Evolutionary conservation across 129 eudicot genomes (phyloP).

Genomic region (Ambrosia trifida): DNA sequence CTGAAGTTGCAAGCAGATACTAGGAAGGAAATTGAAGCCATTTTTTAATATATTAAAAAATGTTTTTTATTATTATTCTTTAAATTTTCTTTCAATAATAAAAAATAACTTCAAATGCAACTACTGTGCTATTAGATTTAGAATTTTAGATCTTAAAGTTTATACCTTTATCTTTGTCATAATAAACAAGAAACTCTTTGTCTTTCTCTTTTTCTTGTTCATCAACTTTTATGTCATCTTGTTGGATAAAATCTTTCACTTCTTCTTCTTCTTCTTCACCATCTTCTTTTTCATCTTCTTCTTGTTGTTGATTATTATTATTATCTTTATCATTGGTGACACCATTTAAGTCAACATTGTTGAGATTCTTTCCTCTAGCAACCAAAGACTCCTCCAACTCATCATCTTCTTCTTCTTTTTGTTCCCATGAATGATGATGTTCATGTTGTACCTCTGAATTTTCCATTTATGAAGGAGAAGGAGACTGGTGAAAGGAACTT

Average conservation of each 20-base stretch:
- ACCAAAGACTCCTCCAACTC: conserved; percentile 26
- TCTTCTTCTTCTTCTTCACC: conserved; percentile 10
- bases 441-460: background rate
- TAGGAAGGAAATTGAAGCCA: background rate
- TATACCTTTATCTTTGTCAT: conserved; percentile 35
- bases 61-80: too few species aligned
- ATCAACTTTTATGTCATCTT: conserved; percentile 24
- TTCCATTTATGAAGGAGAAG: conserved; percentile 4
- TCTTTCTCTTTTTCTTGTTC: conserved; percentile 16
- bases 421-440: conserved; percentile 15
- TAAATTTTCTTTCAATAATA: too few species aligned
- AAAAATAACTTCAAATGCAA: background rate
- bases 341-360: conserved; percentile 1
- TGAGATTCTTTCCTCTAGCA: conserved; percentile 20
- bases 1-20: background rate
- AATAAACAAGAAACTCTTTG: conserved; percentile 32
- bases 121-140: conserved; percentile 1
- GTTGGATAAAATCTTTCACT: background rate
- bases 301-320: background rate
- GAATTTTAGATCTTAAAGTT: conserved; percentile 20
- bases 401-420: conserved; percentile 2
- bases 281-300: background rate
- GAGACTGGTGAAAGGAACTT: too few species aligned
- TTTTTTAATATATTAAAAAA: background rate
- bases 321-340: conserved; percentile 19